Base-by-base conservation (phyloP, 176 grass and related monocot genomes). In the Themeda triandra region DNA sequence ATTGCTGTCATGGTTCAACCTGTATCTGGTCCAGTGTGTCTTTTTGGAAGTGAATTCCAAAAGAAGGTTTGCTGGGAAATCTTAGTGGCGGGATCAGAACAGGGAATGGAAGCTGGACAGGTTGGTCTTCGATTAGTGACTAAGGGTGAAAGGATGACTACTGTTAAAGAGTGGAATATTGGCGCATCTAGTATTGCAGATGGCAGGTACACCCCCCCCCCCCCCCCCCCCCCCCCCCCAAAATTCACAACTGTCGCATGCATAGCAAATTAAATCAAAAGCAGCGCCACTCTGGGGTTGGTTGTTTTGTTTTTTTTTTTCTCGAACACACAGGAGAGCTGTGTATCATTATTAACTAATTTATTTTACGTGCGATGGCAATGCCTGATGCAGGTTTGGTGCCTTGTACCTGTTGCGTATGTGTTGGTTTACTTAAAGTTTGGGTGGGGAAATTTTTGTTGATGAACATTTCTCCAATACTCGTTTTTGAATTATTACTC, bases 61-160 rank as follows among this genome's bases (percentile, higher is more conserved):
- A 96, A 95, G 89, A 96, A 99, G 74, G 65, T 92, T 70, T 99
- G 96, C 58, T 99, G 96, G 96, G 96, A 96, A 88, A 96, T 99
- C 71, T 84, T 99, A 48, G 86, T 99, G 54, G 96, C 96, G 36
- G 96, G 96, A 80, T 94, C 91, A 35, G 96, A 99, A 80, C 96
- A 99, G 85, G 96, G 96, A 67, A 96, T 99, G 85, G 96, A 99
- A 83, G 96, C 96, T 75, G 96, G 96, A 27, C 93, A 96, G 77
- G 91, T 99, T 94, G 96, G 96, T 39, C 88, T 99, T 76, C 83
- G 96, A 31, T 86, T 99, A 37, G 93, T 99, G 36, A 96, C 83
- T 33, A 99, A 96, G 85, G 93, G 93, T 75, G 89, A 94, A 82
- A 92, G 91, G 81, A 81, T 93, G 73, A 99, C 96, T 12, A 94